A percentile compares a stretch with the other conserved stretches of the same genome.
Evolutionary conservation across 163 green algal genomes (phyloP).

Genomic region (Chlorella variabilis): DNA sequence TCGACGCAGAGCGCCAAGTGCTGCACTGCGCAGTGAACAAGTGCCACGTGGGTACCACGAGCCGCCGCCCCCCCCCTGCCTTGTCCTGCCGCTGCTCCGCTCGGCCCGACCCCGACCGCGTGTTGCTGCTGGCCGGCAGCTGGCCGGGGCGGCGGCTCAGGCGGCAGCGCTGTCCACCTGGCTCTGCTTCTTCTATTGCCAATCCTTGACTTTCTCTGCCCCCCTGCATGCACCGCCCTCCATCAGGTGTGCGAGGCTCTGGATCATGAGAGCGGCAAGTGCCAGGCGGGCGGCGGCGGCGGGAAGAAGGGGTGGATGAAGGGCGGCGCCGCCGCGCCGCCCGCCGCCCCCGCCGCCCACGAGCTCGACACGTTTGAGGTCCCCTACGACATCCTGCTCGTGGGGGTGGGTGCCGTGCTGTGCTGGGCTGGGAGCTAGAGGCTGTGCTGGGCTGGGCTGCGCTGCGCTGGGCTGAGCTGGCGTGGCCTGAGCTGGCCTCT

Average conservation of each 20-base stretch:
- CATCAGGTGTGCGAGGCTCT: constrained; percentile 10
- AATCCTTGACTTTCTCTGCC: neutral
- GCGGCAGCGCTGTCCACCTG: too few relatives aligned
- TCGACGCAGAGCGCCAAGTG: constrained; percentile 45
- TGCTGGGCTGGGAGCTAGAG: too few relatives aligned
- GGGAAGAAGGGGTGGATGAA: neutral
- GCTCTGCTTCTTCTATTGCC: neutral
- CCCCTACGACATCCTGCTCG: constrained; percentile 89
- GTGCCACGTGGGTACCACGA: constrained; percentile 23
- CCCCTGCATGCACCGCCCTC: neutral
- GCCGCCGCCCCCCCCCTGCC: too few relatives aligned
- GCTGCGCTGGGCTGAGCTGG: too few relatives aligned
- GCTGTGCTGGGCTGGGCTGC: too few relatives aligned
- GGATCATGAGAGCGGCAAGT: neutral
- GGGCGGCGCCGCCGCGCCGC: neutral
- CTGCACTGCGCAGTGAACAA: constrained; percentile 21
- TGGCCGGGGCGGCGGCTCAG: too few relatives aligned
- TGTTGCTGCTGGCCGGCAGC: too few relatives aligned
- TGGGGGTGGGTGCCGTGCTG: constrained; percentile 56
- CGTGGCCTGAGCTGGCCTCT: too few relatives aligned
- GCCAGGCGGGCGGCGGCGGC: neutral
- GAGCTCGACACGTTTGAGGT: constrained; percentile 73
- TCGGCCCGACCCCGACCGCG: too few relatives aligned
- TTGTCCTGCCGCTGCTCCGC: too few relatives aligned
- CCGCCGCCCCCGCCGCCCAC: neutral